Base-by-base conservation (phyloP, 2,329 filamentous ascomycete genomes). In the Pyricularia sp. region DNA sequence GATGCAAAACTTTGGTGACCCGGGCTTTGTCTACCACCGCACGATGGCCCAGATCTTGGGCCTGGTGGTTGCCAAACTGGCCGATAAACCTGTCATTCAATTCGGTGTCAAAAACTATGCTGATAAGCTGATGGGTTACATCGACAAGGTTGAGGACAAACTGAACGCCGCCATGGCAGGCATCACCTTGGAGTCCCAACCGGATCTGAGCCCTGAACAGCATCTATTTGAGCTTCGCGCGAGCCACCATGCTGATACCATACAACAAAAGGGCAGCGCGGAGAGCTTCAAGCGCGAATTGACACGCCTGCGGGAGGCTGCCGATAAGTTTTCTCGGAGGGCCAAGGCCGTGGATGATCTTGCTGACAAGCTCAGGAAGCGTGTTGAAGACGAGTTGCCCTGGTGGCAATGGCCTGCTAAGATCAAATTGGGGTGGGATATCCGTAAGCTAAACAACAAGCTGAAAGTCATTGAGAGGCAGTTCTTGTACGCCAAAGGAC, bases 391-490 rank as follows among this genome's bases (percentile, higher is more conserved):
- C 64, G 79, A 87, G 68, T 81, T 93, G 9, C 91, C 92, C 0
- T 95, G 92, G 92, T 95, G 92, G 88, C 87, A 90, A 73, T 89
- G 88, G 79, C 86, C 90, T 78, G 85, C 87, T 76, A 90, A 88
- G 76, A 79, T 92, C 28, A 85, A 83, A 71, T 72, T 77, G 25
- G 69, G 70, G 3, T 65, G 85, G 69, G 81, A 86, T 23, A 86
- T 97, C 68, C 84, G 79, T 12, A 42, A 33, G 25, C 85, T 90
- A 64, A 98, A 98, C 78, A 83, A 82, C 36, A 91, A 91, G 77
- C 97, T 97, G 82, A 97, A 97, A 84, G 82, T 83, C 10, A 80
- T 98, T 0, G 94, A 98, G 78, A 84, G 93, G 20, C 83, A 89
- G 67, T 97, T 97, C 78, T 74, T 97, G 71, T 90, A 92, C 74